These are phyloP conservation scores for Agaricus bisporus DNA, from an alignment of 768 basidiomycete genomes.

Conservation along the genomic window DNA sequence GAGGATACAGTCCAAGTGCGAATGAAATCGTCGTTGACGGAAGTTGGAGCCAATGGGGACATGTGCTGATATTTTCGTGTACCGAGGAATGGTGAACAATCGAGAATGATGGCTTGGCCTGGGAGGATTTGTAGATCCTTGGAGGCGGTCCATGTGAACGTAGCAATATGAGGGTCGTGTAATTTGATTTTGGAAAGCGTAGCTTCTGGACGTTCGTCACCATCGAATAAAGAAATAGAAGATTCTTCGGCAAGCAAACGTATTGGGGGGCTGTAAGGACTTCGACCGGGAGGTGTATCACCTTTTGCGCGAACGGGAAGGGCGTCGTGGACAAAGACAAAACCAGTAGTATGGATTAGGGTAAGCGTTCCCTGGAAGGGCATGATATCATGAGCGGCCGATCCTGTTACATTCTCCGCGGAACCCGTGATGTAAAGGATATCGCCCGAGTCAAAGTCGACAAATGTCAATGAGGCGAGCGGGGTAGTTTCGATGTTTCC, in stretches of 20 bases:
- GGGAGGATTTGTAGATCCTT: conserved; percentile 28
- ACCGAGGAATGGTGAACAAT: conserved; percentile 47
- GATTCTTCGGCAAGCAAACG: conserved; percentile 46
- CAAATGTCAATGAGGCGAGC: conserved; percentile 49
- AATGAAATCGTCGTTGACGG: conserved; percentile 43
- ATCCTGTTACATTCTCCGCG: conserved; percentile 43
- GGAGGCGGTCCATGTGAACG: conserved; percentile 42
- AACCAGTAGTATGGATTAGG: conserved; percentile 44
- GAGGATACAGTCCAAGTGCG: conserved; percentile 62
- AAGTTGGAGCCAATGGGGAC: conserved; percentile 34
- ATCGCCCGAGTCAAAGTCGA: conserved; percentile 46
- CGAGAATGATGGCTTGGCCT: conserved; percentile 51
- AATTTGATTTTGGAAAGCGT: conserved; percentile 32
- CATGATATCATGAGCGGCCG: conserved; percentile 46
- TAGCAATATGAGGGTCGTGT: conserved; percentile 45
- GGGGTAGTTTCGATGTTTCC: conserved; percentile 57
- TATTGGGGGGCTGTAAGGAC: conserved; percentile 59
- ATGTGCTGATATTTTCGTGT: conserved; percentile 44
- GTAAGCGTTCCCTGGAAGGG: conserved; percentile 50
- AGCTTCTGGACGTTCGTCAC: conserved; percentile 23
- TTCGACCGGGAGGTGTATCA: conserved; percentile 10
- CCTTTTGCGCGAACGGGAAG: conserved; percentile 41
- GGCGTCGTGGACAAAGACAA: conserved; percentile 45
- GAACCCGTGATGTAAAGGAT: conserved; percentile 59
- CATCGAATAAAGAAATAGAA: conserved; percentile 20